Evolutionary conservation across 768 basidiomycete species (phyloP).

Genomic region (Crepidotus variabilis): DNA sequence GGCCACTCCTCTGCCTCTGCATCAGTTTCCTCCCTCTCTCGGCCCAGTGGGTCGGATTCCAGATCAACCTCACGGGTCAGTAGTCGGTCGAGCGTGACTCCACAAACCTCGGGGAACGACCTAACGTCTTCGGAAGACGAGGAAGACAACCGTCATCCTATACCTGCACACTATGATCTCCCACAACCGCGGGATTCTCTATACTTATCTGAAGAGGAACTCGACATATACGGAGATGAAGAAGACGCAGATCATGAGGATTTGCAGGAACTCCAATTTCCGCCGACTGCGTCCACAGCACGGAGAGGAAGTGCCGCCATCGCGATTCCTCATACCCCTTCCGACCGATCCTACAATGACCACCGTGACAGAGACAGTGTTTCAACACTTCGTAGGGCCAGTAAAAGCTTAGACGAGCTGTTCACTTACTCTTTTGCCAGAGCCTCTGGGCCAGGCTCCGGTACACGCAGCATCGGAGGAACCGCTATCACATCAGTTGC

Average conservation of each 20-base stretch:
- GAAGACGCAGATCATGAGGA: constrained; percentile 40
- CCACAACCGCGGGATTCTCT: constrained; percentile 16
- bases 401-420: constrained; percentile 54
- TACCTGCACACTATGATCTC: constrained; percentile 17
- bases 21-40: constrained; percentile 39
- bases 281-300: constrained; percentile 9
- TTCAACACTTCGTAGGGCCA: constrained; percentile 55
- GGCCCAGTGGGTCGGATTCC: constrained; percentile 23
- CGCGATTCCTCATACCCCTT: constrained; percentile 43
- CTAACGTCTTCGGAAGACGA: constrained; percentile 34
- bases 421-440: constrained; percentile 15
- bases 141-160: constrained; percentile 27
- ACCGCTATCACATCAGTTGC: constrained; percentile 19
- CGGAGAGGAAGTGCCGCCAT: constrained; percentile 62
- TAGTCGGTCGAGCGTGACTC: constrained; percentile 27
- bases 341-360: constrained; percentile 15
- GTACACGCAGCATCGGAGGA: constrained; percentile 3
- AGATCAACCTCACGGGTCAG: constrained; percentile 22
- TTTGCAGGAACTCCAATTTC: constrained; percentile 21
- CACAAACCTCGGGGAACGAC: constrained; percentile 31
- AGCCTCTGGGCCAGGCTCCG: constrained; percentile 6
- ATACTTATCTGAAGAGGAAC: constrained; percentile 24
- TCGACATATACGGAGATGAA: constrained; percentile 40
- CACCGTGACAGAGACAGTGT: constrained; percentile 38
- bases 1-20: constrained; percentile 43